phyloP scores from a whole-genome alignment of 2,329 filamentous ascomycete species.

The Cryphonectria japonica region DNA sequence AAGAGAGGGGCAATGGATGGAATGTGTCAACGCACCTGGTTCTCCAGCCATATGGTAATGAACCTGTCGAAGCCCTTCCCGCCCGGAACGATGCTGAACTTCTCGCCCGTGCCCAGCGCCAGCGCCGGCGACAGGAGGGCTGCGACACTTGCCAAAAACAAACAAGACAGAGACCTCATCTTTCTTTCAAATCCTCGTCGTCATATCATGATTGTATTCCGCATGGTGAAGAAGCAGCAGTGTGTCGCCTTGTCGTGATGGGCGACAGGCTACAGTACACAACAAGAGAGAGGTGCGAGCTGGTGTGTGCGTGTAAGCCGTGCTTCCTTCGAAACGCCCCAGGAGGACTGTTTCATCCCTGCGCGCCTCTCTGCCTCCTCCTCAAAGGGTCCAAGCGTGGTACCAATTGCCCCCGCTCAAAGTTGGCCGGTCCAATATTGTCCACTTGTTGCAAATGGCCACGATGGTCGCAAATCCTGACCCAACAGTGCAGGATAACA shows the following conservation, averaged over 20 bases:
- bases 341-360: background rate
- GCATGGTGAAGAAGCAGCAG: background rate
- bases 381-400: background rate
- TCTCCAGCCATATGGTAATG: constrained; percentile 51
- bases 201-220: constrained; percentile 12
- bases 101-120: constrained; percentile 25
- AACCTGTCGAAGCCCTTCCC: constrained; percentile 45
- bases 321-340: background rate
- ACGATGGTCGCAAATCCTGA: background rate
- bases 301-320: background rate
- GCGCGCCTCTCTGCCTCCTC: background rate
- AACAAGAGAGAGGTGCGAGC: background rate
- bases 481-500: no score
- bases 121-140: constrained; percentile 18
- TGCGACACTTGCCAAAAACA: constrained; percentile 11
- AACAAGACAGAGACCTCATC: constrained; percentile 15
- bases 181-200: background rate
- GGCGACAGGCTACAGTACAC: background rate
- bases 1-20: no score
- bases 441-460: background rate
- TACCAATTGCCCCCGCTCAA: background rate
- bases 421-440: no score
- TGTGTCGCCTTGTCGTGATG: background rate
- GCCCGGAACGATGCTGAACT: constrained; percentile 39
- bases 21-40: constrained; percentile 40